Evolutionary conservation across 805 yeast genomes (phyloP).

Genomic region (Sungouiozyma ichnusensis): DNA sequence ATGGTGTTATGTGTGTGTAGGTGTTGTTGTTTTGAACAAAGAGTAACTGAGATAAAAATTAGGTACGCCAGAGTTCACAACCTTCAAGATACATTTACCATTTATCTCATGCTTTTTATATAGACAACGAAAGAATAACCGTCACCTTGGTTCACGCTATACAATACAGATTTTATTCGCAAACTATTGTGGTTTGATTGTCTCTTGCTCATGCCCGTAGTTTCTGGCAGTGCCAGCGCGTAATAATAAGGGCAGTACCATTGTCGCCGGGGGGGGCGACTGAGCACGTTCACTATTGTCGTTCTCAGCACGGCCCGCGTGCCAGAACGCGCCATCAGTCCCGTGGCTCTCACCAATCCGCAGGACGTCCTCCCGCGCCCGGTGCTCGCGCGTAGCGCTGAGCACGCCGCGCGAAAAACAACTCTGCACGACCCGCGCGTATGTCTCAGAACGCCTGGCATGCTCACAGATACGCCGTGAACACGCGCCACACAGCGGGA

Average conservation of each 20-base stretch:
- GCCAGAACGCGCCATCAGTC: not conserved
- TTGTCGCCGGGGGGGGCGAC: too few relatives aligned
- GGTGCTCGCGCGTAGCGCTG: not conserved
- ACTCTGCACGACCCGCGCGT: not conserved
- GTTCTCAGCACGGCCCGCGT: not conserved
- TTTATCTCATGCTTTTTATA: too few relatives aligned
- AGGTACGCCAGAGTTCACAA: too few relatives aligned
- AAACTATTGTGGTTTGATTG: too few relatives aligned
- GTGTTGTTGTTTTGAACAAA: not conserved
- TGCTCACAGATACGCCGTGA: not conserved
- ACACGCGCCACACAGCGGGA: too few relatives aligned
- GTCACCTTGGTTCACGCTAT: too few relatives aligned
- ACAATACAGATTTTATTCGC: too few relatives aligned
- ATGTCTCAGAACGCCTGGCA: not conserved
- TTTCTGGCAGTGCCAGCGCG: not conserved
- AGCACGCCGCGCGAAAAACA: not conserved
- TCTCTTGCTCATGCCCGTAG: too few relatives aligned
- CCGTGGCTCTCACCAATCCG: too few relatives aligned
- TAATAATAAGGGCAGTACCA: not conserved
- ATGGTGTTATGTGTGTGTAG: slow-evolving; percentile 19
- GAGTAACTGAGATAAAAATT: not conserved
- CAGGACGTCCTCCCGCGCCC: too few relatives aligned
- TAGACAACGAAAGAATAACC: too few relatives aligned
- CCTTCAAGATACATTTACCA: too few relatives aligned
- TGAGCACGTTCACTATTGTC: not conserved